phyloP scores from a whole-genome alignment of 495 filamentous ascomycete genomes.

The Hamigera avellanea region DNA sequence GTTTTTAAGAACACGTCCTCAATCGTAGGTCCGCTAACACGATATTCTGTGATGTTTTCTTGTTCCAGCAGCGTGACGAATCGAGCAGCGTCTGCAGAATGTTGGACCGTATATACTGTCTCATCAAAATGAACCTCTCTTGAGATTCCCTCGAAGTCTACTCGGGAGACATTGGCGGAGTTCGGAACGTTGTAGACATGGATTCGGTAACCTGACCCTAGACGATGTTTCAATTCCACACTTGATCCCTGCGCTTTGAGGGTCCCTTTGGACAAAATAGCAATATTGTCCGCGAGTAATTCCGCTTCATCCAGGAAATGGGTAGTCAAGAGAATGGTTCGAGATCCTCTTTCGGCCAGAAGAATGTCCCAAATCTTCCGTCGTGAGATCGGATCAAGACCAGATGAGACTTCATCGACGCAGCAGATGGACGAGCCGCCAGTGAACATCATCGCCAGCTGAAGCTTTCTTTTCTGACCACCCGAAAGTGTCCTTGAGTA shows the following conservation, averaged over 20 bases:
- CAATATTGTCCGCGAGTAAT: conserved; percentile 64
- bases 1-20: conserved; percentile 80
- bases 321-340: conserved; percentile 77
- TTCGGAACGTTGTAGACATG: conserved; percentile 47
- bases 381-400: conserved; percentile 68
- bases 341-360: conserved; percentile 59
- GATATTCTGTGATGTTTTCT: conserved; percentile 53
- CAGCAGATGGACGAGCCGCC: conserved; percentile 76
- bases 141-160: conserved; percentile 39
- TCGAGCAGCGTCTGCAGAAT: conserved; percentile 47
- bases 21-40: conserved; percentile 73
- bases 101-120: conserved; percentile 54
- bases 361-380: conserved; percentile 88
- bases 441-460: conserved; percentile 87
- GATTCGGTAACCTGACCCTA: conserved; percentile 69
- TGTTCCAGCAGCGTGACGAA: conserved; percentile 58
- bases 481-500: conserved; percentile 62
- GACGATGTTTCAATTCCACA: conserved; percentile 57
- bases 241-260: conserved; percentile 64
- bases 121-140: conserved; percentile 53
- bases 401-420: conserved; percentile 77
- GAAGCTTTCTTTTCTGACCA: conserved; percentile 83
- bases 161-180: conserved; percentile 12
- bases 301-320: conserved; percentile 77
- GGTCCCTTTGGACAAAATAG: conserved; percentile 61